Conservation (phyloP, 352 stramenopile species). For the Nothophytophthora sp. region DNA sequence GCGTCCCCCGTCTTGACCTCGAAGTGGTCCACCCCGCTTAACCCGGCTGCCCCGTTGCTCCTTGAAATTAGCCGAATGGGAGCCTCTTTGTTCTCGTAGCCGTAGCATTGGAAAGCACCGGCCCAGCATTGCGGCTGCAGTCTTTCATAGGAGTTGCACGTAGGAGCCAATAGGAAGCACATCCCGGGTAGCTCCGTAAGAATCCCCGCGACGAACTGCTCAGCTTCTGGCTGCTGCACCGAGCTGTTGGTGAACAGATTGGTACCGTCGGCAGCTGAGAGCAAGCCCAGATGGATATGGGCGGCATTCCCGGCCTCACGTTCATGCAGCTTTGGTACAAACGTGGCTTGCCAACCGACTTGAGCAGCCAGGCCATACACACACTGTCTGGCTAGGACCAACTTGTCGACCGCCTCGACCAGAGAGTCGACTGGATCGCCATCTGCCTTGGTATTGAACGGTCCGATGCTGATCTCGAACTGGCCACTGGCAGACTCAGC, state of each 20-base stretch:
- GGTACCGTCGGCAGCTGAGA: not conserved
- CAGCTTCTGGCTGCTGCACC: too few relatives aligned
- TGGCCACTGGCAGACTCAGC: slow-evolving; percentile 27
- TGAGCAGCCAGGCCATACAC: slow-evolving; percentile 22
- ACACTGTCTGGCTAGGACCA: slow-evolving; percentile 24
- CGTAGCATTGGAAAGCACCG: slow-evolving; percentile 24
- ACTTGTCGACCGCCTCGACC: slow-evolving; percentile 22
- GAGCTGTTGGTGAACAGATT: slow-evolving; percentile 17
- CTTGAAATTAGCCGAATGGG: slow-evolving; percentile 21
- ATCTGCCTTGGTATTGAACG: slow-evolving; percentile 6
- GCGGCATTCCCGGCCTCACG: too few relatives aligned
- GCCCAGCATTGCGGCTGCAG: slow-evolving; percentile 30
- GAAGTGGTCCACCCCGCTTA: slow-evolving; percentile 14
- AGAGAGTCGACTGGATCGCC: not conserved
- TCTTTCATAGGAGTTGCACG: too few relatives aligned
- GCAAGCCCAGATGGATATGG: too few relatives aligned
- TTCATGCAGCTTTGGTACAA: too few relatives aligned
- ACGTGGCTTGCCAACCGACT: slow-evolving; percentile 17
- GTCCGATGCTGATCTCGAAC: slow-evolving; percentile 35
- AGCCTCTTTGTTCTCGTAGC: slow-evolving; percentile 34
- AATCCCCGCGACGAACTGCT: slow-evolving; percentile 18
- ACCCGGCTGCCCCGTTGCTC: not conserved
- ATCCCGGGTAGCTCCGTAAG: slow-evolving; percentile 22
- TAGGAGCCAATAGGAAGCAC: slow-evolving; percentile 24
- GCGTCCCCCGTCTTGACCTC: slow-evolving; percentile 32